Base-by-base conservation (phyloP, 2,329 filamentous ascomycete genomes). In the Diplocarpon rosae region DNA sequence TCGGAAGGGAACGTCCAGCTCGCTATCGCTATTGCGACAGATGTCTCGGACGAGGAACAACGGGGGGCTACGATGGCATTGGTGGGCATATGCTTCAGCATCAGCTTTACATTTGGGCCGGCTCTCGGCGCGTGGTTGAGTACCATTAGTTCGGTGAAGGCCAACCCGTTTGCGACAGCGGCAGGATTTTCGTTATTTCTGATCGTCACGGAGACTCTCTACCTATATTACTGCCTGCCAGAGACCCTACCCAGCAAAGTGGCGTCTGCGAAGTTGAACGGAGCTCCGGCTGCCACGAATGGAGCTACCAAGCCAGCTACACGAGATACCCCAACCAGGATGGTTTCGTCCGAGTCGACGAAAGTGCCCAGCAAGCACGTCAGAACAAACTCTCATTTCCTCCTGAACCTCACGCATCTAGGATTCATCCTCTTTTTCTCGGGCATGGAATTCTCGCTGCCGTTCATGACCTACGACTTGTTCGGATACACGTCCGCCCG, bases 1-100 rank as follows among this genome's bases (percentile, higher is more conserved):
- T 95, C 89, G 45, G 92, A 98, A 68, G 92, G 92, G 51, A 98
- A 98, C 57, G 85, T 98, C 2, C 92, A 98, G 68, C 73, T 98
- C 12, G 90, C 92, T 4, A 92, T 90, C 51, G 90, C 92, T 34
- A 96, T 98, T 63, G 92, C 92, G 14, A 92, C 90, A 32, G 92
- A 98, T 63, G 89, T 98, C 53, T 94, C 86, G 35, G 88, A 93
- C 57, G 83, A 90, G 55, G 74, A 76, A 46, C 83, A 82, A 58
- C 78, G 92, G 24, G 87, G 90, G 16, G 80, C 86, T 15, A 95
- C 92, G 34, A 95, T 98, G 87, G 92, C 92, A 7, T 72, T 98
- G 43, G 90, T 98, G 24, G 92, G 92, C 47, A 89, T 85, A 12
- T 96, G 92, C 68, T 98, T 98, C 68, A 94, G 86, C 50, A 81